Percentiles rank a stretch among this genome's conserved stretches.
Conservation (phyloP, 2,329 filamentous ascomycete genomes). For the Ceratocystis colombiana region DNA sequence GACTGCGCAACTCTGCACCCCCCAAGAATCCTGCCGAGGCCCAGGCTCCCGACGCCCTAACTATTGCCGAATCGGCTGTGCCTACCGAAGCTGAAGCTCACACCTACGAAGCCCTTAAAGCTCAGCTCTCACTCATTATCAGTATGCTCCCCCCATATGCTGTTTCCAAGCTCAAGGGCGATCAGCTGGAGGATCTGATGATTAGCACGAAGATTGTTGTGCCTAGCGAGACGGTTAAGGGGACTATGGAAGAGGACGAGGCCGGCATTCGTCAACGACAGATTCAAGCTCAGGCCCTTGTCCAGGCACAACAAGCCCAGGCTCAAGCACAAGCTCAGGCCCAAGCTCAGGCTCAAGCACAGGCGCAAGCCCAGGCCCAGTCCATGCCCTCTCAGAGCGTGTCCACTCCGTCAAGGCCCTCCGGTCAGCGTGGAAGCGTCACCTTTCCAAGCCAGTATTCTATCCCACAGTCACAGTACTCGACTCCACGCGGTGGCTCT, state of each 20-base stretch:
- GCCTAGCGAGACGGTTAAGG: slow-evolving; percentile 61
- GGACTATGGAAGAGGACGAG: slow-evolving; percentile 77
- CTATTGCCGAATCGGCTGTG: slow-evolving; percentile 54
- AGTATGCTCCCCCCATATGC: slow-evolving; percentile 71
- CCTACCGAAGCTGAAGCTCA: slow-evolving; percentile 53
- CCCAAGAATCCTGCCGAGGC: slow-evolving; percentile 52
- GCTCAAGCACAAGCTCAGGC: slow-evolving; percentile 23
- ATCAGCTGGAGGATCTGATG: slow-evolving; percentile 71
- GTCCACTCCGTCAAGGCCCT: slow-evolving; percentile 15
- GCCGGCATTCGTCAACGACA: slow-evolving; percentile 45
- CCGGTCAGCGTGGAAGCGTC: slow-evolving; percentile 29
- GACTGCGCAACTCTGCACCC: slow-evolving; percentile 63
- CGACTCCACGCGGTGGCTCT: slow-evolving; percentile 17
- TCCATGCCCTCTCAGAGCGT: slow-evolving; percentile 3
- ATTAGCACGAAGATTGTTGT: slow-evolving; percentile 71
- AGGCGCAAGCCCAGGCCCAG: slow-evolving; percentile 18
- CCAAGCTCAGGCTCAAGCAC: neutral
- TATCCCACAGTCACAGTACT: slow-evolving; percentile 15
- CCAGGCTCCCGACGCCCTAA: slow-evolving; percentile 56
- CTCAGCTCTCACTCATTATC: slow-evolving; percentile 64
- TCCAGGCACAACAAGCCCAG: slow-evolving; percentile 28
- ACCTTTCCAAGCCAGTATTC: slow-evolving; percentile 38
- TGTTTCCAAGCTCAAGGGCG: slow-evolving; percentile 74
- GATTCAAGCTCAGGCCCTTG: slow-evolving; percentile 32
- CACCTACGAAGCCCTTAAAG: slow-evolving; percentile 63